Evolutionary conservation across 2,329 filamentous ascomycete genomes (phyloP), one percentile per base, ranked within the genome.

Genomic region (Sphaerulina musiva): DNA sequence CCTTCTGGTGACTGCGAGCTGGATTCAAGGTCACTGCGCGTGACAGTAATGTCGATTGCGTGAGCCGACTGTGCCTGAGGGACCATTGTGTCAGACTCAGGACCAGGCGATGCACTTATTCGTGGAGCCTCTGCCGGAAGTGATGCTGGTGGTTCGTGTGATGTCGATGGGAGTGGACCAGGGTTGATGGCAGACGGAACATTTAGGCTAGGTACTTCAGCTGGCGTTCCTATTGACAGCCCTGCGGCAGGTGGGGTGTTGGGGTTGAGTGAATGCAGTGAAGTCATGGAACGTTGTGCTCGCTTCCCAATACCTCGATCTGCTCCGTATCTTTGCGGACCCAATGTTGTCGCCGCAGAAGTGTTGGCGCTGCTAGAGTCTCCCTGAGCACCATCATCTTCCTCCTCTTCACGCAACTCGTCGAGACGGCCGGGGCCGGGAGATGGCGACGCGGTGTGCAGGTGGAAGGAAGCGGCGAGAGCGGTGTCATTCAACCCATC

Each of bases 351-450:
- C 12, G 46, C 57, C n/a, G 57, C 48, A 14, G 55, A 48, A 9
- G 47, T 51, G 31, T 34, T 54, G 17, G 47, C 46, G 6, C 31
- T 48, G 50, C 14, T 17, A 55, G 43, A 26, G 51, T 39, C 23
- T 43, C 36, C 11, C 53, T 45, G 2, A 57, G 32, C 6, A 44
- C 62, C 62, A 26, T 58, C 80, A 72, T 95, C 90, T 67, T 95
- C 89, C 51, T 86, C 87, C 73, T 93, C 88, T 72, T 97, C 93
- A n/a, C 86, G 84, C 68, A 97, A 96, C 73, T 95, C 92, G 74
- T 92, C 86, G 64, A 97, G 76, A 61, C 88, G 84, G 46, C 82
- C 87, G 4, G 89, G 92, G 9, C 91, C 95, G 26, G 85, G 88
- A 17, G 92, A 95, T 39, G 85, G 86, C 10, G 89, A 89, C 6